Percentiles rank a stretch among this genome's conserved stretches.
These are phyloP conservation scores for Apophysomyces variabilis DNA, from an alignment of 371 early-diverging fungal genomes.

Conservation along the genomic window DNA sequence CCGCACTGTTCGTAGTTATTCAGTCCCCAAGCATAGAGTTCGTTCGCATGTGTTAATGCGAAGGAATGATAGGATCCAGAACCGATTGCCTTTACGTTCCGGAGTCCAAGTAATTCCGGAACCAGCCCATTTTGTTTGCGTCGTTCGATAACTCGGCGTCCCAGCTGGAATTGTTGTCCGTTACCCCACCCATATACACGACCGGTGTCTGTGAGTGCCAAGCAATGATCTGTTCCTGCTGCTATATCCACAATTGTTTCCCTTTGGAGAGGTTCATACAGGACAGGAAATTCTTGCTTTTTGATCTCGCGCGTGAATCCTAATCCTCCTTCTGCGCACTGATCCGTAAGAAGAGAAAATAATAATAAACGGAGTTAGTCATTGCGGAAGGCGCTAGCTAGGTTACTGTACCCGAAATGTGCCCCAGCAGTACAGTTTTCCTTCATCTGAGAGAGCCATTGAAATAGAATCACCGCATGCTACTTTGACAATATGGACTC, in stretches of 20 bases:
- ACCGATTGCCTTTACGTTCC: constrained; percentile 68
- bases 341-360: neutral
- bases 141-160: constrained; percentile 77
- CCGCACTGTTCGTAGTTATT: constrained; percentile 97
- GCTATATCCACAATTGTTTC: constrained; percentile 75
- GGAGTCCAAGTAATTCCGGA: constrained; percentile 61
- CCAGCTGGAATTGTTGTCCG: constrained; percentile 95
- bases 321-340: constrained; percentile 68
- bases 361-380: neutral
- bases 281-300: constrained; percentile 69
- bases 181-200: constrained; percentile 93
- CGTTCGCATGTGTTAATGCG: constrained; percentile 69
- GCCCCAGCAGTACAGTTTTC: constrained; percentile 94
- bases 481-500: constrained; percentile 79
- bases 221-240: constrained; percentile 92
- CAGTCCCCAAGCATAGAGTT: constrained; percentile 90
- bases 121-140: constrained; percentile 64
- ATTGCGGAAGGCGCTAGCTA: too few relatives aligned
- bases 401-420: constrained; percentile 75
- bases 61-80: constrained; percentile 91
- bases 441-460: constrained; percentile 85
- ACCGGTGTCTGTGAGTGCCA: constrained; percentile 79
- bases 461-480: constrained; percentile 95
- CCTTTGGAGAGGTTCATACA: constrained; percentile 48
- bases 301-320: constrained; percentile 68